These are phyloP conservation scores for Diaporthe citriasiana DNA, from an alignment of 2,329 filamentous ascomycete species.

Conservation along the genomic window DNA sequence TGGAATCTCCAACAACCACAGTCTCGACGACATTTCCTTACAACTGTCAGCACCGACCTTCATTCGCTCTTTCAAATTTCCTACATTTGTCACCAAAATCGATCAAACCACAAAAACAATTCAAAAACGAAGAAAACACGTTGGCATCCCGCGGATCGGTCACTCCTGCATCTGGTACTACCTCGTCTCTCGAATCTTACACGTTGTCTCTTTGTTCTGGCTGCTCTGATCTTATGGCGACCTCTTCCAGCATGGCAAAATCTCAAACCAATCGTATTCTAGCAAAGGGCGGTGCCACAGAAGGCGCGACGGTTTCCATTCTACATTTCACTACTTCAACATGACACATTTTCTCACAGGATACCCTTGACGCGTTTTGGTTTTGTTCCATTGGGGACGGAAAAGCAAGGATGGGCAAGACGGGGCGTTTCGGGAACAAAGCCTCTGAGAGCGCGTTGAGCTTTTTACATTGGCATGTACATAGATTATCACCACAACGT, in stretches of 20 bases:
- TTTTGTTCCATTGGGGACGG: constrained; percentile 38
- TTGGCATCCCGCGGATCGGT: constrained; percentile 38
- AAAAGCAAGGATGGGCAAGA: constrained; percentile 17
- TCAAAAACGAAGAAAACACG: constrained; percentile 35
- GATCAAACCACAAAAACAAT: constrained; percentile 40
- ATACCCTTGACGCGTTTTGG: constrained; percentile 43
- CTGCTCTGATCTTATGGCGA: constrained; percentile 16
- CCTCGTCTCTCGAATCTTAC: constrained; percentile 15
- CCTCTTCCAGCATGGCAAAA: not conserved
- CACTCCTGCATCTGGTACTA: constrained; percentile 16
- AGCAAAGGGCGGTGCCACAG: constrained; percentile 16
- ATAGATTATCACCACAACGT: constrained; percentile 29
- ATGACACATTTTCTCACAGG: constrained; percentile 38
- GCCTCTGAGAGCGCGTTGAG: constrained; percentile 35
- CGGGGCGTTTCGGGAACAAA: constrained; percentile 37
- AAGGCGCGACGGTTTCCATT: constrained; percentile 9
- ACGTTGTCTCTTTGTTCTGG: not conserved
- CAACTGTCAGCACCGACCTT: constrained; percentile 46
- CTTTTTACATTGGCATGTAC: constrained; percentile 38
- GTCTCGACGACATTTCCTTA: constrained; percentile 44
- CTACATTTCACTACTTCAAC: constrained; percentile 20
- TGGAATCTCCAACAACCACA: constrained; percentile 33
- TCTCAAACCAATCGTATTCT: not conserved
- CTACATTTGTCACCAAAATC: constrained; percentile 28
- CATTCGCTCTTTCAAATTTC: constrained; percentile 49